Conservation (phyloP, 306 rosid genomes). For the Trifolium pratense region DNA sequence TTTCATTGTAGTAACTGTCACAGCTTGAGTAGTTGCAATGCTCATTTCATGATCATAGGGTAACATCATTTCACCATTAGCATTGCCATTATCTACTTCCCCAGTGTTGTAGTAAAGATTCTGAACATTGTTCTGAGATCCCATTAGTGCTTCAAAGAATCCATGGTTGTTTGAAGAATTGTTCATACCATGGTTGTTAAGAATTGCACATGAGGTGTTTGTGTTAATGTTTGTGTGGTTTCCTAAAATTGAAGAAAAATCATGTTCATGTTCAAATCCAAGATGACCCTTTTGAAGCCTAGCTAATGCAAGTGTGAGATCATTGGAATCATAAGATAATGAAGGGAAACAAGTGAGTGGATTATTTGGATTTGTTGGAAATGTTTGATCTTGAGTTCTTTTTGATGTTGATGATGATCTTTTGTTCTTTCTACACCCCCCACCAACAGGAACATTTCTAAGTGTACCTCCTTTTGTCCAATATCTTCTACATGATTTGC, state of each 20-base stretch:
- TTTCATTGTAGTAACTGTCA: slow-evolving; percentile 78
- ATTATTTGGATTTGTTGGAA: slow-evolving; percentile 59
- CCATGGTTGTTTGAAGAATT: slow-evolving; percentile 47
- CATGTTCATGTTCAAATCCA: slow-evolving; percentile 63
- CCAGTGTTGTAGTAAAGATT: slow-evolving; percentile 55
- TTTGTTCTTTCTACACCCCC: slow-evolving; percentile 96
- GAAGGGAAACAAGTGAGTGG: slow-evolving; percentile 47
- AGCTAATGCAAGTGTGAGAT: slow-evolving; percentile 79
- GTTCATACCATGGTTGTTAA: slow-evolving; percentile 45
- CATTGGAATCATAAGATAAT: slow-evolving; percentile 65
- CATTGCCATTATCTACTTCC: slow-evolving; percentile 56
- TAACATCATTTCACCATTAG: slow-evolving; percentile 57
- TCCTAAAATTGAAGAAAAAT: slow-evolving; percentile 56
- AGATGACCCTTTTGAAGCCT: slow-evolving; percentile 76
- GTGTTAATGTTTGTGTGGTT: slow-evolving; percentile 31
- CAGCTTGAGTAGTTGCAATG: slow-evolving; percentile 63
- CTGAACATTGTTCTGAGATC: slow-evolving; percentile 51
- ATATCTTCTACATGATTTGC: slow-evolving; percentile 95
- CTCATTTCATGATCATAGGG: slow-evolving; percentile 60
- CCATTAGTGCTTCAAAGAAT: slow-evolving; percentile 62
- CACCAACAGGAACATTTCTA: slow-evolving; percentile 98
- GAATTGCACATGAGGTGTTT: slow-evolving; percentile 40
- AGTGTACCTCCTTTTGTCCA: slow-evolving; percentile 99
- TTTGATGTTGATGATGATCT: slow-evolving; percentile 68
- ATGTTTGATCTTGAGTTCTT: slow-evolving; percentile 65